Conservation (phyloP, 345 rosid genomes). For the Punica granatum region DNA sequence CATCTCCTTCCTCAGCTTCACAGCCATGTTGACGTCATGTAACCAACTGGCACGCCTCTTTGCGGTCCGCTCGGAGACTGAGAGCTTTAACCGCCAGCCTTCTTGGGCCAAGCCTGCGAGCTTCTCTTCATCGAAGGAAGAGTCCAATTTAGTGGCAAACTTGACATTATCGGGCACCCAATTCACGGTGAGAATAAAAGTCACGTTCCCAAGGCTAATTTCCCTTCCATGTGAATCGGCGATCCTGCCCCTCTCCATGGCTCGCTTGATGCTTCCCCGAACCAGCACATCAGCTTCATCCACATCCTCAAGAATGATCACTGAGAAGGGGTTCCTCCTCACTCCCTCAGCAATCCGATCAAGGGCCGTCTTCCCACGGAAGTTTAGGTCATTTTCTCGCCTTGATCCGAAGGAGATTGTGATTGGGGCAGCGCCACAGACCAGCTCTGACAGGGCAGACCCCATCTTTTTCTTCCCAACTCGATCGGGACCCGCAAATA, state of each 20-base stretch:
- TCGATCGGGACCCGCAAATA: conserved; percentile 82
- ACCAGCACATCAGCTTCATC: conserved; percentile 74
- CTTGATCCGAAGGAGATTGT: conserved; percentile 55
- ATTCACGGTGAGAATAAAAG: conserved; percentile 65
- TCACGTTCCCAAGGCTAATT: conserved; percentile 82
- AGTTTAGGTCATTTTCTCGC: conserved; percentile 29
- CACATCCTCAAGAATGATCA: conserved; percentile 74
- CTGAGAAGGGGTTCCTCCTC: conserved; percentile 72
- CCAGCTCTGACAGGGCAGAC: conserved; percentile 53
- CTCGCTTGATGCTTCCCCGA: conserved; percentile 67
- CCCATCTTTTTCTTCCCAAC: conserved; percentile 91
- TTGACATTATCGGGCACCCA: conserved; percentile 42
- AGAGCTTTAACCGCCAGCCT: conserved; percentile 66
- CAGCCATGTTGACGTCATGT: conserved; percentile 32
- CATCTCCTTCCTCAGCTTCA: conserved; percentile 56
- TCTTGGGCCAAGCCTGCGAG: conserved; percentile 44
- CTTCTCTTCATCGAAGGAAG: conserved; percentile 51
- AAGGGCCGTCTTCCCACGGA: conserved; percentile 79
- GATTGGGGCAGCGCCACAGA: conserved; percentile 45
- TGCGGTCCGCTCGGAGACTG: conserved; percentile 44
- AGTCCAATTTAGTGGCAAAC: conserved; percentile 17
- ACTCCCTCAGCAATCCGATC: conserved; percentile 82
- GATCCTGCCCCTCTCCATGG: conserved; percentile 88
- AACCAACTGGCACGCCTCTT: conserved; percentile 80
- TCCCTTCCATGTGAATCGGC: conserved; percentile 90